Base-by-base conservation (phyloP, 2,329 filamentous ascomycete genomes). In the Venturia oleaginea region DNA sequence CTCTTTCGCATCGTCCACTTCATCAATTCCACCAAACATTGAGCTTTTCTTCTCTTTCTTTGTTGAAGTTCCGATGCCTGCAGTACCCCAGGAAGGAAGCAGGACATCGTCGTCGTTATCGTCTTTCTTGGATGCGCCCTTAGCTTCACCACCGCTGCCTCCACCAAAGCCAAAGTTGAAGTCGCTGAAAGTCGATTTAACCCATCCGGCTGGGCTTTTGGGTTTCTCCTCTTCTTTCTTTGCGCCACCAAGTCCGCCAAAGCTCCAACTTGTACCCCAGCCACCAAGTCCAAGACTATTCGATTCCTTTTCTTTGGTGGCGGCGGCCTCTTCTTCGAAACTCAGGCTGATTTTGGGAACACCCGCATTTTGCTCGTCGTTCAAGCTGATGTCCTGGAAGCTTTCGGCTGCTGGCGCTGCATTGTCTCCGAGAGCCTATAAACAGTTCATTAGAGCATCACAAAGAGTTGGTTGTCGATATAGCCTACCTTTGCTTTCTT, bases 401-500 rank as follows among this genome's bases (percentile, higher is more conserved):
- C 75, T 77, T 70, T 76, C 76, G 64, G 76, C 73, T 54, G 73
- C 69, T 42, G 34, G 67, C 63, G 55, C 59, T 48, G 32, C 70
- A 65, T 72, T 71, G 64, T 68, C 69, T 63, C 70, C 32, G 42
- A 3, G 38, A 38, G 22, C 19, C 59, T 60, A 15, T 37, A 32
- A 42, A 59, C 6, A 13, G 3, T 19, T 5, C 6, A 10, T 48
- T 27, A 46, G 24, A 22, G 42, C 30, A 61, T 32, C 67, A 66
- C 59, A 54, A 19, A n/a, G 32, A 32, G 13, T 10, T 57, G 7
- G 42, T n/a, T 3, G 15, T 57, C 66, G 13, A 67, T 64, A 54
- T 74, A 70, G 27, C 34, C 34, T 73, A 84, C 82, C 74, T 82
- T 84, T 67, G 74, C 75, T 68, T 83, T 84, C 60, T 68, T 61